phyloP scores from a whole-genome alignment of 1,139 yeast species.

The Debaryomyces sp. region DNA sequence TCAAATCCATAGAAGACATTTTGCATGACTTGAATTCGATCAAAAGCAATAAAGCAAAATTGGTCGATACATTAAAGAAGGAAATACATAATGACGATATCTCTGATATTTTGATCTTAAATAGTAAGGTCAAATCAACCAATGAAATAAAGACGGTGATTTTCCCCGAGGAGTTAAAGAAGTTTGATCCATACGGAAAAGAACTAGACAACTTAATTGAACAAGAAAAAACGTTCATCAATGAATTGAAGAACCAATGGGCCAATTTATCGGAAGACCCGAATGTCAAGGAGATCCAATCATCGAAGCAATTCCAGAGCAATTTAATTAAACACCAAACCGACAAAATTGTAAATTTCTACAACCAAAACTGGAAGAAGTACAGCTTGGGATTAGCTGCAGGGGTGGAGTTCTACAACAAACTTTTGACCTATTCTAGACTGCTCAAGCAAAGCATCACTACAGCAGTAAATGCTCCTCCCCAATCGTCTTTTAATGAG shows the following conservation, averaged over 20 bases:
- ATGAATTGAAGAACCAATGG: constrained; percentile 62
- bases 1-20: constrained; percentile 49
- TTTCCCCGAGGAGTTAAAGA: constrained; percentile 74
- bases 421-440: constrained; percentile 49
- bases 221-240: constrained; percentile 61
- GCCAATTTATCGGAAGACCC: constrained; percentile 52
- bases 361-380: constrained; percentile 61
- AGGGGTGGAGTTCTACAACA: constrained; percentile 66
- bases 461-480: constrained; percentile 5
- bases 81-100: constrained; percentile 84
- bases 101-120: constrained; percentile 71
- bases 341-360: constrained; percentile 47
- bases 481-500: constrained; percentile 7
- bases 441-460: constrained; percentile 36
- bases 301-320: constrained; percentile 33
- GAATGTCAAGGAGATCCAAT: constrained; percentile 40
- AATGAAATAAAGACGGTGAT: constrained; percentile 59
- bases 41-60: constrained; percentile 60
- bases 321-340: constrained; percentile 28
- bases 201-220: constrained; percentile 70
- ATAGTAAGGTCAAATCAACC: constrained; percentile 58
- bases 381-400: constrained; percentile 60
- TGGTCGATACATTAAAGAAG: constrained; percentile 66
- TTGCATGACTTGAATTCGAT: constrained; percentile 48
- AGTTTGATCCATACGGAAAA: constrained; percentile 69